A percentile compares a stretch with the other conserved stretches of the same genome.
These are phyloP conservation scores for Stachybotrys elegans DNA, from an alignment of 2,329 filamentous ascomycete species.

Conservation along the genomic window DNA sequence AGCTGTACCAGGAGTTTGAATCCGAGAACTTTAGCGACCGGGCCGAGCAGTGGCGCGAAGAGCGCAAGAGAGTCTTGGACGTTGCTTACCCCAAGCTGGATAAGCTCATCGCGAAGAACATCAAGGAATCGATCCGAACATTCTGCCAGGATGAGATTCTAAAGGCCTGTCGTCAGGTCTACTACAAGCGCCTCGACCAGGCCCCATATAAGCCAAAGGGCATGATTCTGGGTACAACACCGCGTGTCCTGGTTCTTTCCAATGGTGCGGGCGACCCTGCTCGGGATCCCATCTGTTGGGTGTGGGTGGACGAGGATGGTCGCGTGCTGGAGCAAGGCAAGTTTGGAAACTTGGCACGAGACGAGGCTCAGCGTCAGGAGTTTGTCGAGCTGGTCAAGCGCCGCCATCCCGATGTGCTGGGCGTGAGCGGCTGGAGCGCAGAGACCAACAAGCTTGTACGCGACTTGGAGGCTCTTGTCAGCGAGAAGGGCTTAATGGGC, in stretches of 20 bases:
- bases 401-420: conserved; percentile 83
- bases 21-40: conserved; percentile 95
- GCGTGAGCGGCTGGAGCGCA: conserved; percentile 80
- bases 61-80: conserved; percentile 81
- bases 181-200: conserved; percentile 85
- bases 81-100: conserved; percentile 77
- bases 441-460: conserved; percentile 81
- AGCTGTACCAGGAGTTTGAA: conserved; percentile 77
- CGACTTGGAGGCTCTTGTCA: conserved; percentile 73
- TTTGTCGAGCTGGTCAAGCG: conserved; percentile 77
- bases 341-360: conserved; percentile 71
- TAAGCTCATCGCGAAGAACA: conserved; percentile 78
- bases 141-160: conserved; percentile 91
- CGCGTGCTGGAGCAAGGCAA: conserved; percentile 85
- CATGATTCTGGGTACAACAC: conserved; percentile 81
- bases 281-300: conserved; percentile 82
- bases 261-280: conserved; percentile 71
- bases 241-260: conserved; percentile 80
- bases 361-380: conserved; percentile 59
- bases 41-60: conserved; percentile 89
- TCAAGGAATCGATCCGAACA: conserved; percentile 90
- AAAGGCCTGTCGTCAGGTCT: conserved; percentile 83
- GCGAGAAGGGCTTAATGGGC: conserved; percentile 70
- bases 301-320: conserved; percentile 90
- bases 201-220: conserved; percentile 94